These are phyloP conservation scores for Rhynchospora breviuscula DNA, from an alignment of 176 grass and related monocot genomes.

Conservation along the genomic window DNA sequence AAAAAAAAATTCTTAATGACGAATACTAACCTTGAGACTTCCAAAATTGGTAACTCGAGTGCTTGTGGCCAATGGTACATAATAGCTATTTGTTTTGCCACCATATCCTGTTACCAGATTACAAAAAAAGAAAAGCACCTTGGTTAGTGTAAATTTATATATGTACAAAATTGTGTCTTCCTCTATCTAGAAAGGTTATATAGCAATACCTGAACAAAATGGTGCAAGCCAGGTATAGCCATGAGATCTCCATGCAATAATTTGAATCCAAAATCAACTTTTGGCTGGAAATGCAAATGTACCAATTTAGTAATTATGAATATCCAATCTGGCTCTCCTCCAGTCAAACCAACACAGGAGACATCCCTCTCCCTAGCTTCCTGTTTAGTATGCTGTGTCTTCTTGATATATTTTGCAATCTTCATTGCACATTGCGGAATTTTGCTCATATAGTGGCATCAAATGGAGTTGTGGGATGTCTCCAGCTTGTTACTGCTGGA, in stretches of 20 bases:
- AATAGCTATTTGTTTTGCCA: constrained; percentile 73
- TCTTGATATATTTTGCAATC: not conserved
- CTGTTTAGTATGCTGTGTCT: not conserved
- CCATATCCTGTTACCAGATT: constrained; percentile 40
- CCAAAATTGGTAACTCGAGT: constrained; percentile 82
- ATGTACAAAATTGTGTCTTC: not conserved
- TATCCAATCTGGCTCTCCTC: not conserved
- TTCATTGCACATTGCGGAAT: not conserved
- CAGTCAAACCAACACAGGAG: not conserved
- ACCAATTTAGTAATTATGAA: constrained; percentile 9
- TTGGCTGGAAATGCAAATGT: constrained; percentile 46
- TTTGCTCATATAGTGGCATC: not conserved
- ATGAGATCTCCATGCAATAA: constrained; percentile 86
- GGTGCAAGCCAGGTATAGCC: constrained; percentile 78
- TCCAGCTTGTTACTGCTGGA: too few relatives aligned
- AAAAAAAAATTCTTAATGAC: not conserved
- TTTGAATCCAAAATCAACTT: constrained; percentile 76
- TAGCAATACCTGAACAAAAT: constrained; percentile 60
- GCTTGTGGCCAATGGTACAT: constrained; percentile 88
- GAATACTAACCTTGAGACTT: constrained; percentile 64
- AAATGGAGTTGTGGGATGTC: not conserved
- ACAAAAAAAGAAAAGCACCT: not conserved
- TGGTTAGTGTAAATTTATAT: not conserved
- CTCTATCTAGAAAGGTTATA: constrained; percentile 4
- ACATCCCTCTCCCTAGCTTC: not conserved